Evolutionary conservation across 106 monocot species (phyloP).

Genomic region (Amphibolis antarctica): DNA sequence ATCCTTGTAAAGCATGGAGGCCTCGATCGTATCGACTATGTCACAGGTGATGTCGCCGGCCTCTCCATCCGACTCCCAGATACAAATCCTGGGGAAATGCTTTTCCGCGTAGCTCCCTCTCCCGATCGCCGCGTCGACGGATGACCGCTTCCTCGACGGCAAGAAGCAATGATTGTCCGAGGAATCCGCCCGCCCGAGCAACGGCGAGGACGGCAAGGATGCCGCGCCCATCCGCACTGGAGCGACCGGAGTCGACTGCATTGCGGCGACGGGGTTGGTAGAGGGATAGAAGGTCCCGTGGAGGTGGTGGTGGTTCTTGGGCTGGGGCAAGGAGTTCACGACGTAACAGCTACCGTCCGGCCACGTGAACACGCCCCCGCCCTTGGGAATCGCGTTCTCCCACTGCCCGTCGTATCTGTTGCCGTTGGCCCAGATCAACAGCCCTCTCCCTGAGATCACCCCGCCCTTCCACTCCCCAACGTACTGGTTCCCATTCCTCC

Average conservation of each 20-base stretch:
- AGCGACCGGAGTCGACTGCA: background rate
- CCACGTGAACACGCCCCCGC: conserved; percentile 35
- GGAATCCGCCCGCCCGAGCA: background rate
- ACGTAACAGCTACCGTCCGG: conserved; percentile 35
- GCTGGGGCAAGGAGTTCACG: background rate
- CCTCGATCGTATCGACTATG: conserved; percentile 35
- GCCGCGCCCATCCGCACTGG: conserved; percentile 1
- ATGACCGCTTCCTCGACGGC: conserved; percentile 16
- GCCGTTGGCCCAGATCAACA: conserved; percentile 38
- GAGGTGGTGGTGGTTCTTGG: background rate
- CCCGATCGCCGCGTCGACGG: conserved; percentile 6
- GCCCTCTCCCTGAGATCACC: conserved; percentile 30
- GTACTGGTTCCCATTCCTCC: conserved; percentile 47
- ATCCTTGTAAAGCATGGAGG: conserved; percentile 30
- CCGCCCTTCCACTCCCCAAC: conserved; percentile 42
- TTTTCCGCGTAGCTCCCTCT: conserved; percentile 18
- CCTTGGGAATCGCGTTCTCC: conserved; percentile 39
- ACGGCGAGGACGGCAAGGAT: background rate
- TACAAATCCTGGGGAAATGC: conserved; percentile 38
- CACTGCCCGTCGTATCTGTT: conserved; percentile 47
- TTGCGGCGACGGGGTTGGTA: background rate
- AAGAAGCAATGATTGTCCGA: background rate
- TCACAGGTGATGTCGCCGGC: conserved; percentile 60
- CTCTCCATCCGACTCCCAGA: conserved; percentile 52
- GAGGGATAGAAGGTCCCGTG: conserved; percentile 21